These are phyloP conservation scores for Eucalyptus melliodora DNA, from an alignment of 345 rosid genomes.

Conservation along the genomic window DNA sequence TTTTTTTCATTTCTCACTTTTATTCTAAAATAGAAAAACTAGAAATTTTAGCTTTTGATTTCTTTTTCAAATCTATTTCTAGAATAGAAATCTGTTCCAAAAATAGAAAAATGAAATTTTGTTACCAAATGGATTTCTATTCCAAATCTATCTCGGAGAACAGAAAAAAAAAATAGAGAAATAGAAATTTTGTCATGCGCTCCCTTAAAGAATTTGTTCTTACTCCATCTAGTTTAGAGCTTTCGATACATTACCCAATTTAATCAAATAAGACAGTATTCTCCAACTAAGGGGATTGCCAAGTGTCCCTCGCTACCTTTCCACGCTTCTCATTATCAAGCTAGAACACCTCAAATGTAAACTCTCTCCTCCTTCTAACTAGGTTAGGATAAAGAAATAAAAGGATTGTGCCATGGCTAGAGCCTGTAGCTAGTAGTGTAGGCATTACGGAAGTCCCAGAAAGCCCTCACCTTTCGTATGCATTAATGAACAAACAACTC, in stretches of 20 bases:
- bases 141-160: too few relatives aligned
- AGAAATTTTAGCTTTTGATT: too few relatives aligned
- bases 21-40: too few relatives aligned
- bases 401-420: neutral
- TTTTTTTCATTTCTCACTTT: too few relatives aligned
- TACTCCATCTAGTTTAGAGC: neutral
- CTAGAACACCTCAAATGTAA: neutral
- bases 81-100: too few relatives aligned
- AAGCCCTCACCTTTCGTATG: too few relatives aligned
- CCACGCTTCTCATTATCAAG: neutral
- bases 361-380: neutral
- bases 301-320: neutral
- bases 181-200: too few relatives aligned
- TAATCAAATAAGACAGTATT: neutral
- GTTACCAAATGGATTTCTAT: fast-evolving
- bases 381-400: too few relatives aligned
- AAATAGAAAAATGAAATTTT: too few relatives aligned
- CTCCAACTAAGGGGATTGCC: neutral
- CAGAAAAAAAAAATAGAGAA: too few relatives aligned
- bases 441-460: neutral
- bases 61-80: too few relatives aligned
- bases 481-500: too few relatives aligned
- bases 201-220: neutral
- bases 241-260: neutral
- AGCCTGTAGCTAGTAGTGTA: neutral